These are phyloP conservation scores for Acanthamoeba royreba DNA, from an alignment of 208 protist genomes.

Conservation along the genomic window DNA sequence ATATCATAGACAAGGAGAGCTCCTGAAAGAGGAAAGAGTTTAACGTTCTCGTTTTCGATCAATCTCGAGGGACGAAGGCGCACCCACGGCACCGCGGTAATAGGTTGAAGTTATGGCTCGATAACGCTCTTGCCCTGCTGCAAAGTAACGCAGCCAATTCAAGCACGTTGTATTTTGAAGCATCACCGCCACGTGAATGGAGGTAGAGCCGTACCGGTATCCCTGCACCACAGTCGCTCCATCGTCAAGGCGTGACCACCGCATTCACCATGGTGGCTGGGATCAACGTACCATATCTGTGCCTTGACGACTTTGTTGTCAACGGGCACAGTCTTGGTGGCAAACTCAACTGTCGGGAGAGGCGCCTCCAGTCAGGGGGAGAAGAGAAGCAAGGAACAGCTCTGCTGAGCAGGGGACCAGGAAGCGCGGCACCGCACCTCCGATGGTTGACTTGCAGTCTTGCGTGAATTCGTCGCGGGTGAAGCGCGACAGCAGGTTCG, in stretches of 20 bases:
- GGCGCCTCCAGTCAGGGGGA: neutral
- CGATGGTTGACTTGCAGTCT: conserved; percentile 73
- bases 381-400: too few species aligned
- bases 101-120: conserved; percentile 55
- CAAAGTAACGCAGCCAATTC: too few species aligned
- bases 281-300: conserved; percentile 75
- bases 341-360: conserved; percentile 75
- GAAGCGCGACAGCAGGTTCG: conserved; percentile 71
- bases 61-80: too few species aligned
- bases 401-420: too few species aligned
- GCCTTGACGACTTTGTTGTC: conserved; percentile 67
- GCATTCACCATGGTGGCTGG: too few species aligned
- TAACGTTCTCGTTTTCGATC: neutral
- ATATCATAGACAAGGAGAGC: conserved; percentile 43
- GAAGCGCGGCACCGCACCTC: too few species aligned
- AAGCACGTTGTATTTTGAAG: too few species aligned
- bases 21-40: neutral
- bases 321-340: conserved; percentile 58
- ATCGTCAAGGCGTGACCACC: too few species aligned
- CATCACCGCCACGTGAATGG: too few species aligned
- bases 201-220: too few species aligned
- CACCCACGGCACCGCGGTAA: conserved; percentile 29
- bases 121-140: conserved; percentile 56
- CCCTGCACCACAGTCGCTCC: too few species aligned
- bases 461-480: conserved; percentile 67